Evolutionary conservation across 2,329 filamentous ascomycete species (phyloP), one percentile per base, ranked within the genome.

Genomic region (Aspergillus sp.): DNA sequence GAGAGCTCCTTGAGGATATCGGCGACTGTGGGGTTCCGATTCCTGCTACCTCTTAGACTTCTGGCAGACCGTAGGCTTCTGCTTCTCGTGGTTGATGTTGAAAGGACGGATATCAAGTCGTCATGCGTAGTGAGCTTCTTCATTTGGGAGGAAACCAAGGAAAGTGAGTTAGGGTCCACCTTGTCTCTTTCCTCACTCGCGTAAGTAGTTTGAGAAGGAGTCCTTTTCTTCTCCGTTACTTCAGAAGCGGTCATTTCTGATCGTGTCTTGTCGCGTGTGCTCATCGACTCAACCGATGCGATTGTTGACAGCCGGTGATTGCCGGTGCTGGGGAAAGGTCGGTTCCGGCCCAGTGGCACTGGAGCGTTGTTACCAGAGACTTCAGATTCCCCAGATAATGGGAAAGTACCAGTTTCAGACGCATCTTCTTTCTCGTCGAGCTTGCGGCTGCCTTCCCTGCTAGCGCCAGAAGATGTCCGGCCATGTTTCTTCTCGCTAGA

Each of bases 41-140:
- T 89, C 58, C 87, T 85, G 65, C 86, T 86, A 26, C 88, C 89
- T 56, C 91, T 86, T 55, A 95, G 84, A 72, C 91, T 96, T 44
- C 89, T 85, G 26, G 89, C 85, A 22, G 91, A 93, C 57, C 87
- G 84, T 59, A 91, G 85, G 69, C 88, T 92, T 68, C 82, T 86
- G 58, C 83, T 84, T 57, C 87, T 82, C 48, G 82, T 82, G 50
- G 74, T 76, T 13, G 85, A 82, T 34, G 84, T 77, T 24, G 93
- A 98, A 8, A 99, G 80, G 3, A 96, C 91, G 0, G 95, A 98
- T 39, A 99, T 91, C 22, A 99, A 81, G 73, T 99, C 95, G 15
- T 92, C 92, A 74, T 98, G 93, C 58, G 90, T 96, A 4, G 93
- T 96, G 39, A 96, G 82, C 58, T 89, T 86, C 61, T 91, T 85